These are phyloP conservation scores for Fennellomyces sp. DNA, from an alignment of 371 early-diverging fungal species.

Conservation along the genomic window DNA sequence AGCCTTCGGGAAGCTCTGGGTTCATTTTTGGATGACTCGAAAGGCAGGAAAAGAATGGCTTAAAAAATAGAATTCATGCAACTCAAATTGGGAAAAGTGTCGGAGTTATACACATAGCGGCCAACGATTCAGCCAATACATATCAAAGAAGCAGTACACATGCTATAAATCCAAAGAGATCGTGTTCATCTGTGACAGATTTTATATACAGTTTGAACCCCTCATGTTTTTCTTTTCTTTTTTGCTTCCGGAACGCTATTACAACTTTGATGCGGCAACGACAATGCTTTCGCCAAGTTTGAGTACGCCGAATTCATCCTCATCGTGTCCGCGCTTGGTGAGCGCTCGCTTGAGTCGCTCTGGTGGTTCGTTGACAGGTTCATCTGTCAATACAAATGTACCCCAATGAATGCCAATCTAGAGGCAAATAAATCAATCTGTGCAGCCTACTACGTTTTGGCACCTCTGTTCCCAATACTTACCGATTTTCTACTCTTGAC, in stretches of 20 bases:
- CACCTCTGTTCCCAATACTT: constrained; percentile 36
- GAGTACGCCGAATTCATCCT: constrained; percentile 51
- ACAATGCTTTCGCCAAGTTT: constrained; percentile 61
- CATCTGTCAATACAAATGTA: constrained; percentile 56
- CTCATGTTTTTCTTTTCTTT: too few relatives aligned
- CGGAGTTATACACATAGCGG: too few relatives aligned
- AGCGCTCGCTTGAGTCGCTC: constrained; percentile 47
- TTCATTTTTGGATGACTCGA: neutral
- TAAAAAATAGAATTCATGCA: too few relatives aligned
- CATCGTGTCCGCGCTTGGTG: constrained; percentile 51
- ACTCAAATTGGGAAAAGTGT: too few relatives aligned
- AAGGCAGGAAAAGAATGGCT: too few relatives aligned
- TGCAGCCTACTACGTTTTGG: constrained; percentile 51
- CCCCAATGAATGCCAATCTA: constrained; percentile 46
- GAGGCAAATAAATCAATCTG: neutral
- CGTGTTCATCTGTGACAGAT: too few relatives aligned
- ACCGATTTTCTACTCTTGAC: constrained; percentile 65
- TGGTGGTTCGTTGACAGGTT: constrained; percentile 63
- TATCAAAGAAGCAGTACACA: too few relatives aligned
- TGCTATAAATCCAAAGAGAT: too few relatives aligned
- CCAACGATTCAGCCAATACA: too few relatives aligned
- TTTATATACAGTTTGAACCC: too few relatives aligned
- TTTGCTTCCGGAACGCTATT: too few relatives aligned
- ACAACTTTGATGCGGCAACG: neutral
- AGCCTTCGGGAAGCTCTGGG: constrained; percentile 23